Percentiles rank a stretch among this genome's conserved stretches.
phyloP scores from a whole-genome alignment of 768 basidiomycete genomes.

The Pleurotus eryngii region DNA sequence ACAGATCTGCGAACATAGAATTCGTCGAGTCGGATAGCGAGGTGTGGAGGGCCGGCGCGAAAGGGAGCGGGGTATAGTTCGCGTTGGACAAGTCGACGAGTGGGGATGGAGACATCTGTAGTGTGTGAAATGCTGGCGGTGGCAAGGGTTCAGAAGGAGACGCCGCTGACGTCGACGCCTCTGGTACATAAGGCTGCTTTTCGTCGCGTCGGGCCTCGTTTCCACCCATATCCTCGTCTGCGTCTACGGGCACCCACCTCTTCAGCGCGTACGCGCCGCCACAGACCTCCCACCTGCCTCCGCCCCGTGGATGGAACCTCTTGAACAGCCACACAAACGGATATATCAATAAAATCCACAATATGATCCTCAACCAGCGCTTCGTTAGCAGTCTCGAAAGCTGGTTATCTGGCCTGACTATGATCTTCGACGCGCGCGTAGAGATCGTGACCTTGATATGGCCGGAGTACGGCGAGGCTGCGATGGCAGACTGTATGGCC shows the following conservation, averaged over 20 bases:
- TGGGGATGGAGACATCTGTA: too few relatives aligned
- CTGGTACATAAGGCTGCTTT: too few relatives aligned
- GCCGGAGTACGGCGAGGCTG: slow-evolving; percentile 40
- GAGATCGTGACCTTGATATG: slow-evolving; percentile 49
- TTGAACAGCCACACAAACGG: slow-evolving; percentile 82
- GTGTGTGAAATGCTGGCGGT: slow-evolving; percentile 4
- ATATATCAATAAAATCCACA: slow-evolving; percentile 67
- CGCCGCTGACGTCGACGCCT: background rate
- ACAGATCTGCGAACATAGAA: too few relatives aligned
- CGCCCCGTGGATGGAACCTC: slow-evolving; percentile 61
- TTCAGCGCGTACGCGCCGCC: slow-evolving; percentile 75
- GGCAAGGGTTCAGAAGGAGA: background rate
- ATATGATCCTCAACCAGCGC: slow-evolving; percentile 66
- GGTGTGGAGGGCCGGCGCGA: too few relatives aligned
- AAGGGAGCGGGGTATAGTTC: too few relatives aligned
- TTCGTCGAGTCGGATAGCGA: too few relatives aligned
- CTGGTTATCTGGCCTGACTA: slow-evolving; percentile 62
- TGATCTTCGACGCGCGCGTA: slow-evolving; percentile 43
- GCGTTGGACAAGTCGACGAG: too few relatives aligned
- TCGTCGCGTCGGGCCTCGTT: background rate
- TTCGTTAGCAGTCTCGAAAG: slow-evolving; percentile 68
- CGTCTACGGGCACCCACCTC: slow-evolving; percentile 34
- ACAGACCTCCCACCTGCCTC: slow-evolving; percentile 73
- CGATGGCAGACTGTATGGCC: slow-evolving; percentile 39
- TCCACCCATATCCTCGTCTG: background rate